These are phyloP conservation scores for Globisporangium yorkense DNA, from an alignment of 352 stramenopile species.

Conservation along the genomic window DNA sequence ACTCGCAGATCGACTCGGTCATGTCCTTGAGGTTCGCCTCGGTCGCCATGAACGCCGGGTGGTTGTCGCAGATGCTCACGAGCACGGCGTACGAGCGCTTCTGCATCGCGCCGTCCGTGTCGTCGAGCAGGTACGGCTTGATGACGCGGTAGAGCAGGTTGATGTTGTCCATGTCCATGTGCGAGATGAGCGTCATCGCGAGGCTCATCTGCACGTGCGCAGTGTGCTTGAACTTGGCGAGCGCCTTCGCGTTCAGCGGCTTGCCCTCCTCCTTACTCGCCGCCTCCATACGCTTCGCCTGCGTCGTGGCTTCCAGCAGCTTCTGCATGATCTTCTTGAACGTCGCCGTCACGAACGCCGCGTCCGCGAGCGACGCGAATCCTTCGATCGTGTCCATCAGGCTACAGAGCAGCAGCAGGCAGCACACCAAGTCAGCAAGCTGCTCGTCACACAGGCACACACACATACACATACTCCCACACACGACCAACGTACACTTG, in stretches of 20 bases:
- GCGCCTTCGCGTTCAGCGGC: conserved; percentile 31
- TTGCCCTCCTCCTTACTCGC: conserved; percentile 23
- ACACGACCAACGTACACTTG: conserved; percentile 23
- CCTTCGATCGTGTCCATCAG: conserved; percentile 77
- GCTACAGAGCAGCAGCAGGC: conserved; percentile 1
- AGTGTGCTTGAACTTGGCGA: conserved; percentile 47
- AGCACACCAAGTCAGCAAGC: background rate
- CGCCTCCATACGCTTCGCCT: conserved; percentile 59
- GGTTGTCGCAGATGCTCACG: conserved; percentile 82
- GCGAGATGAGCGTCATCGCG: conserved; percentile 64
- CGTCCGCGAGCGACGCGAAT: conserved; percentile 74
- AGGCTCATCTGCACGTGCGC: conserved; percentile 77
- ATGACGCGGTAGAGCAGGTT: conserved; percentile 83
- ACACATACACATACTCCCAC: background rate
- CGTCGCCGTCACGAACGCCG: conserved; percentile 48
- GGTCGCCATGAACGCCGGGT: conserved; percentile 69
- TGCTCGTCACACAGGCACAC: background rate
- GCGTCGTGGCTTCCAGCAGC: conserved; percentile 76
- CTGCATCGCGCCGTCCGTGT: conserved; percentile 83
- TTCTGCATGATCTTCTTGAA: conserved; percentile 90
- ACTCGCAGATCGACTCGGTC: conserved; percentile 91
- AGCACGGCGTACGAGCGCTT: conserved; percentile 86
- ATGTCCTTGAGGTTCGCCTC: conserved; percentile 89
- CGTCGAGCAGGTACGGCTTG: conserved; percentile 84
- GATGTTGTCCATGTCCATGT: conserved; percentile 77